Base-by-base conservation (phyloP, 495 filamentous ascomycete genomes). In the Aspergillus wentii region DNA sequence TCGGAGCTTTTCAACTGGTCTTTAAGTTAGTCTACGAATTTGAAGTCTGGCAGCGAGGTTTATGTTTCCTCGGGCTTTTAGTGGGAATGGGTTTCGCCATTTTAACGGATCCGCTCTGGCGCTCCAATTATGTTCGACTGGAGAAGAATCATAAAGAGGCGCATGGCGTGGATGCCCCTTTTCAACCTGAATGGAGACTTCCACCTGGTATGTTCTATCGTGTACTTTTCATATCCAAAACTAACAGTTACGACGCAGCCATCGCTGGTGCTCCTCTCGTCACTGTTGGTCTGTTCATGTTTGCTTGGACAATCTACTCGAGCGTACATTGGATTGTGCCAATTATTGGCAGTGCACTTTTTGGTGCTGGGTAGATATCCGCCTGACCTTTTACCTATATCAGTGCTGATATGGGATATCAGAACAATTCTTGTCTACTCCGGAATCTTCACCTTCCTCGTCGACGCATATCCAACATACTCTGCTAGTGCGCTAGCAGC, bases 371-470 rank as follows among this genome's bases (percentile, higher is more conserved):
- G 74, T 86, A 62, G 67, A 82, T 72, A 46, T 38, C 15, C 33
- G 49, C 44, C 38, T 43, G 42, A 41, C 33, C 33, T 9, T n/a
- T n/a, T n/a, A 17, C 17, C 32, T 27, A 19, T 27, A 33, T 26
- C 30, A 42, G 35, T 22, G 30, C n/a, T n/a, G n/a, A 28, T 36
- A 33, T 17, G 17, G 21, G 25, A 27, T 3, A 13, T 26, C 19
- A 87, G 85, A n/a, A 86, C 78, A 21, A 69, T 88, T 30, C 62
- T 89, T 8, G 84, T 85, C 14, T 96, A 86, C 59, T 78, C 78
- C 10, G 89, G 89, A 9, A 75, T 95, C 47, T 97, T 96, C 60
- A 95, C 89, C 17, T 96, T 95, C 62, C 68, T 96, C 34, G 91
- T 97, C 17, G 90, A 94, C 59, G 83, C 84, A 13, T 91, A 94